Evolutionary conservation across 768 basidiomycete genomes (phyloP), one percentile per base, ranked within the genome.

Genomic region (Amanita muscaria): DNA sequence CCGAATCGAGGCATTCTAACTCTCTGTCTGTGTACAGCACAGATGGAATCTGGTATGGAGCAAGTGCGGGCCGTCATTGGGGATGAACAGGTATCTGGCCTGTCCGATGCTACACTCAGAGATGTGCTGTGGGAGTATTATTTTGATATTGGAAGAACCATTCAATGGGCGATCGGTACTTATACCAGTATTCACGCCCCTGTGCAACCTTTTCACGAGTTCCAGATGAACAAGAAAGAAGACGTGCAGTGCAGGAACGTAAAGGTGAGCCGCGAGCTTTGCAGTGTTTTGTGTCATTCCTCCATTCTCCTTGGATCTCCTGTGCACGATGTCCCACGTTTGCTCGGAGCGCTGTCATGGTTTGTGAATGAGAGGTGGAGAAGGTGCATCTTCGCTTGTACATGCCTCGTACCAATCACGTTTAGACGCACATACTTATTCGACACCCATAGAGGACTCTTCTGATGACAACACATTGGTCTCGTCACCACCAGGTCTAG

Each of bases 121-220:
- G 84, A 89, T 50, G 70, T 75, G 0, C 67, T 98, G 36, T 98
- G 91, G 85, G 80, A 98, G 54, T 78, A 68, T 55, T 87, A 86
- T 61, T 97, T 94, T 54, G 81, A 94, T 56, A 72, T 85, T 12
- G 79, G 89, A 25, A 73, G 80, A 59, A 79, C 86, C 14, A 64
- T 94, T 8, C 66, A 76, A 24, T 88, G 80, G 77, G 68, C 88
- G 21, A 52, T 84, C 29, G 83, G 90, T 91, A 49, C 51, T 82
- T 67, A 9, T 18, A n/a, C 29, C 18, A 36, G 6, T 15, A 24
- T 16, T n/a, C 27, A 22, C 16, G 5, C 25, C 8, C 7, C 19
- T 5, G 14, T 50, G 46, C 52, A 42, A 51, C 27, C 32, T 21
- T 46, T 47, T 51, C 11, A n/a, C 37, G 41, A 18, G 32, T 35